Evolutionary conservation across 2,329 filamentous ascomycete species (phyloP).

Genomic region (Hymenoscyphus fructigenus): DNA sequence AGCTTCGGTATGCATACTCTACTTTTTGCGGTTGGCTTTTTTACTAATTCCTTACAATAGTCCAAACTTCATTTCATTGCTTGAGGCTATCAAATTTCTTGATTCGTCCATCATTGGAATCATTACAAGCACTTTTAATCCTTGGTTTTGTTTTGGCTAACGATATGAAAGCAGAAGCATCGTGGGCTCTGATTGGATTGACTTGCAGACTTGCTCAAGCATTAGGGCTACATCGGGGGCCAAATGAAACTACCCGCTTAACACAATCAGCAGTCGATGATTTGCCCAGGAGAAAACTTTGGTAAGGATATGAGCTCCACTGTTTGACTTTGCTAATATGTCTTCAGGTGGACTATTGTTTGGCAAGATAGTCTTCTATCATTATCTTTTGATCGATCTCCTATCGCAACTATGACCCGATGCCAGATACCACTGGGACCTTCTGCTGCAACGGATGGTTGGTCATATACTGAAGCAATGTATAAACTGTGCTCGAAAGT

Average conservation of each 20-base stretch:
- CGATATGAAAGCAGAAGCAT: slow-evolving; percentile 69
- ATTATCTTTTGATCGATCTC: slow-evolving; percentile 63
- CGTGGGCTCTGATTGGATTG: slow-evolving; percentile 63
- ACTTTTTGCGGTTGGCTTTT: background rate
- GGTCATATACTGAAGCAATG: slow-evolving; percentile 63
- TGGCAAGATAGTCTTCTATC: slow-evolving; percentile 68
- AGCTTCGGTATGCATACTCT: slow-evolving; percentile 45
- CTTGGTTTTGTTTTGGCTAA: slow-evolving; percentile 64
- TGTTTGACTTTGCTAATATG: slow-evolving; percentile 11
- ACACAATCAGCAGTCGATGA: slow-evolving; percentile 26
- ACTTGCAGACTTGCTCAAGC: slow-evolving; percentile 66
- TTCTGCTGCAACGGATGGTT: slow-evolving; percentile 52
- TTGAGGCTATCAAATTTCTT: slow-evolving; percentile 63
- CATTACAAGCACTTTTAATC: slow-evolving; percentile 62
- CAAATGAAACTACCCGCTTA: slow-evolving; percentile 28
- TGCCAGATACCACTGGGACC: slow-evolving; percentile 50
- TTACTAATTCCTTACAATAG: slow-evolving; percentile 16
- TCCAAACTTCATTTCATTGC: slow-evolving; percentile 57
- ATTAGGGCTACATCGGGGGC: slow-evolving; percentile 53
- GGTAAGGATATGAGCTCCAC: slow-evolving; percentile 22
- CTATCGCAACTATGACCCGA: slow-evolving; percentile 52
- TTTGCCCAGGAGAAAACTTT: slow-evolving; percentile 33
- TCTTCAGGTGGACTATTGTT: slow-evolving; percentile 56
- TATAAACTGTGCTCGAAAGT: slow-evolving; percentile 63
- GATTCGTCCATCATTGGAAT: slow-evolving; percentile 62